Evolutionary conservation across 805 yeast species (phyloP).

Genomic region (Candida nanaspora): DNA sequence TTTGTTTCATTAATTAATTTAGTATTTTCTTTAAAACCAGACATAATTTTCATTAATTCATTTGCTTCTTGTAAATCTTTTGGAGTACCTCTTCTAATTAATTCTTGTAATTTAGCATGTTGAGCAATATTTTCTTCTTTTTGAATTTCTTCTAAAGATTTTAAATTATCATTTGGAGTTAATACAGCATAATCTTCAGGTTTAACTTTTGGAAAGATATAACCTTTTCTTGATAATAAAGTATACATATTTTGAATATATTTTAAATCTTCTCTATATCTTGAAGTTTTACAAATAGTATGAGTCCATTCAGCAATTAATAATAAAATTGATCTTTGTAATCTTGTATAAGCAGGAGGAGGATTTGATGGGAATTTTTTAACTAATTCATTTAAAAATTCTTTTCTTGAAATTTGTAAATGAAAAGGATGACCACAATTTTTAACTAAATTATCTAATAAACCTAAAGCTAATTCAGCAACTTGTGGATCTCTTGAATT

Average conservation of each 20-base stretch:
- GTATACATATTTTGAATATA: slow-evolving; percentile 95
- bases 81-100: slow-evolving; percentile 92
- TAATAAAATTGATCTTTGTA: slow-evolving; percentile 78
- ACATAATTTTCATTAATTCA: slow-evolving; percentile 94
- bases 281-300: slow-evolving; percentile 83
- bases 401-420: slow-evolving; percentile 89
- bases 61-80: slow-evolving; percentile 94
- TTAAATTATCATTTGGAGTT: slow-evolving; percentile 80
- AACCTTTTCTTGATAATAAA: slow-evolving; percentile 81
- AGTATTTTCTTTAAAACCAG: slow-evolving; percentile 89
- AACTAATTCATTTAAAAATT: slow-evolving; percentile 88
- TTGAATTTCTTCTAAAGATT: slow-evolving; percentile 84
- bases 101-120: slow-evolving; percentile 90
- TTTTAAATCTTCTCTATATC: slow-evolving; percentile 87
- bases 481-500: slow-evolving; percentile 81
- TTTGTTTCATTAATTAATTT: slow-evolving; percentile 54
- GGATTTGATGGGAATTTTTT: slow-evolving; percentile 93
- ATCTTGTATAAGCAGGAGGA: slow-evolving; percentile 73
- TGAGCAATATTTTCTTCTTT: slow-evolving; percentile 90
- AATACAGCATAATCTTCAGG: slow-evolving; percentile 89
- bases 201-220: slow-evolving; percentile 85
- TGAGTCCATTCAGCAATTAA: slow-evolving; percentile 97
- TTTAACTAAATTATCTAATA: slow-evolving; percentile 85
- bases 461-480: slow-evolving; percentile 63
- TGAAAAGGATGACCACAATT: slow-evolving; percentile 98